Base-by-base conservation (phyloP, 345 rosid genomes). In the Salix purpurea region DNA sequence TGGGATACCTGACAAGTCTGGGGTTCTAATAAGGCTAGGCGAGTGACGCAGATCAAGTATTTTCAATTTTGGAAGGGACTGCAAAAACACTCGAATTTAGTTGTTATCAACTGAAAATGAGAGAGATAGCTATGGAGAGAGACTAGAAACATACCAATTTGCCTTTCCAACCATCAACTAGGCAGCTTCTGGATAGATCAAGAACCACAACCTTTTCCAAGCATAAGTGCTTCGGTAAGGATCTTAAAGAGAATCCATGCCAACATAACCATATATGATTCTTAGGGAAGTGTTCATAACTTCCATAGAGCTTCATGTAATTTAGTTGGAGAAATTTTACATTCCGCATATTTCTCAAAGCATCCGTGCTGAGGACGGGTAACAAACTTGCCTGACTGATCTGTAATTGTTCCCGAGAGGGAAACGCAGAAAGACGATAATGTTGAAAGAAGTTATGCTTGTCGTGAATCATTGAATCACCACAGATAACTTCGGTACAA, bases 21-120 rank as follows among this genome's bases (percentile, higher is more conserved):
- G 42, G 11, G 42, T 39, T 39, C 42, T 39, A 39, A 39, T 39
- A 10, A 39, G 42, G 10, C 10, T 10, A 4, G 64, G 42, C 0
- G 70, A 74, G 18, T 42, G 40, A 15, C 60, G 65, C 56, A 74
- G 69, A 15, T 74, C 30, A n/a, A 72, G 65, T 2, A 72, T 34
- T 56, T 34, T 58, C 21, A 72, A 14, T 16, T 23, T 34, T 21
- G 12, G 48, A 56, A 58, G 24, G 5, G 19, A 6, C 66, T 54
- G 46, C 12, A 5, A 10, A 30, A 28, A 36, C 10, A 34, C 16
- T 15, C 3, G 34, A 66, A 4, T 15, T 15, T 15, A 68, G 48
- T 40, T 7, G 32, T 23, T 21, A 19, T 21, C 15, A 10, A 39
- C 0, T 9, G 42, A 39, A 39, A 0, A 39, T 2, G 12, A 8